Base-by-base conservation (phyloP, 108 stramenopile genomes). In the Parmales sp. region DNA sequence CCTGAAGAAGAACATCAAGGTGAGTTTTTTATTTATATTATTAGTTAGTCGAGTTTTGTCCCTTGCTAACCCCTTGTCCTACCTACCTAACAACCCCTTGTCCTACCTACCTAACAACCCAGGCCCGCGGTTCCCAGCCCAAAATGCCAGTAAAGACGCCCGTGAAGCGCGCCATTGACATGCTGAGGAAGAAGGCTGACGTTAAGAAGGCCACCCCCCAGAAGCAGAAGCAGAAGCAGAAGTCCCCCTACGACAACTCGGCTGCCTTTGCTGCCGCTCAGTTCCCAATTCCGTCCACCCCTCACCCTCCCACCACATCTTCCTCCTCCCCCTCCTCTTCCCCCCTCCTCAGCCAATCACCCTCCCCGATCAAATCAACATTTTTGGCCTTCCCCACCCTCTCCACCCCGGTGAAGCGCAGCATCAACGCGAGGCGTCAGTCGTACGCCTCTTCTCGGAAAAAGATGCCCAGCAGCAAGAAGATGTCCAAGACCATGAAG, bases 161-260 rank as follows among this genome's bases (percentile, higher is more conserved):
- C 54, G 54, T 60, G 5, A 60, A 60, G 28, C 26, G 31, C 29
- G 54, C 54, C 26, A 60, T 60, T 4, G 36, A 28, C 54, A 34
- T 13, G 29, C 31, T 60, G n/a, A 11, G 54, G 3, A 11, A 34
- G 3, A 11, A 34, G n/a, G 13, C 29, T 34, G 54, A 34, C 31
- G 31, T 60, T 34, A 60, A 60, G 28, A 60, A 60, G 28, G 54
- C 36, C 54, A 4, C 46, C 46, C 54, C n/a, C n/a, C n/a, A n/a
- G n/a, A n/a, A n/a, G n/a, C n/a, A n/a, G n/a, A n/a, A n/a, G n/a
- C n/a, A n/a, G n/a, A n/a, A n/a, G n/a, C n/a, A n/a, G n/a, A n/a
- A n/a, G n/a, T n/a, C n/a, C n/a, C n/a, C n/a, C n/a, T n/a, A n/a
- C n/a, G n/a, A n/a, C n/a, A n/a, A n/a, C n/a, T n/a, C n/a, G n/a